Base-by-base conservation (phyloP, 140 eudicot genomes). In the Ambrosia hybrid region DNA sequence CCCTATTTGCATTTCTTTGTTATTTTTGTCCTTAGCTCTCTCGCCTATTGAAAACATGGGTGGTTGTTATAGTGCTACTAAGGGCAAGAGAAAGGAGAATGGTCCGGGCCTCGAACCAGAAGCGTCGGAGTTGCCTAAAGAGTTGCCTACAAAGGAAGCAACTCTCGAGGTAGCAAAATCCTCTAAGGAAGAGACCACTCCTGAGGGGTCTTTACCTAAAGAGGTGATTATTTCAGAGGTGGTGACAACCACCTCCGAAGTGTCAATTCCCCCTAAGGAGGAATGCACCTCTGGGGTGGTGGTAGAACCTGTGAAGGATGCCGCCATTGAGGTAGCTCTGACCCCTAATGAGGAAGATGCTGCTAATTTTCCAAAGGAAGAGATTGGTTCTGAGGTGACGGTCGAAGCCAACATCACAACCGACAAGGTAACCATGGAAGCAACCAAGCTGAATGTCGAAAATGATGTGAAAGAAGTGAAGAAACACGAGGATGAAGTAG, bases 41-140 rank as follows among this genome's bases (percentile, higher is more conserved):
- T 64, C 73, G 16, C 68, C 53, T 78, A 72, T 78, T 57, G 72
- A 26, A 70, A 76, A 59, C 71, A 81, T 81, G 85, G 85, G 85
- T 71, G 85, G 82, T 17, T 81, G 85, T 59, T 74, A 73, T 67
- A 81, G 85, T 72, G 76, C 57, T 58, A 26, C 49, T 26, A 80
- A 75, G 71, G 65, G 41, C 53, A 30, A 16, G 69, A 81, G 51
- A 63, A 67, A 76, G 46, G 72, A 34, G 33, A 37, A 13, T 3
- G 68, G 57, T 71, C 57, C 6, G 9, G 79, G 51, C 61, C 85
- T 79, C 0, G 59, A 11, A 37, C 79, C 82, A 13, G 60, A 71
- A 56, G 59, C 34, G 33, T 17, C 51, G 10, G 58, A 81, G 41
- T 41, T 41, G 84, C 12, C 14, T 3, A 8, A 41, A 16, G 53